Conservation (phyloP, 129 eudicot species). For the Gnaphalium uliginosum region DNA sequence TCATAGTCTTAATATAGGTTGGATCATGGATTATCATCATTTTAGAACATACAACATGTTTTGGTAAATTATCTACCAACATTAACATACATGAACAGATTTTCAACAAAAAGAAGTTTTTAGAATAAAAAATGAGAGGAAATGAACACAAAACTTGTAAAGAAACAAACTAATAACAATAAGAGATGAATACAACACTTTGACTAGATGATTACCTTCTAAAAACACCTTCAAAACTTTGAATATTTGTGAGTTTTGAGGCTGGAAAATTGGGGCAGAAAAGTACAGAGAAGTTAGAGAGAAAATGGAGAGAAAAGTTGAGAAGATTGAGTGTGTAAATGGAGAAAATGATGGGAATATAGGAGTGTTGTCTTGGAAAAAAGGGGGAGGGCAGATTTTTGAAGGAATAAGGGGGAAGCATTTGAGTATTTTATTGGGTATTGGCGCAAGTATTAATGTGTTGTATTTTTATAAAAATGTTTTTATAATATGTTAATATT, state of each 20-base stretch:
- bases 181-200: neutral
- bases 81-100: neutral
- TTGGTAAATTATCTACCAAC: neutral
- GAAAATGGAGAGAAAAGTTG: neutral
- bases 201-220: neutral
- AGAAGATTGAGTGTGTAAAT: neutral
- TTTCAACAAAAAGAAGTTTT: neutral
- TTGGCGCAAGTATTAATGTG: too few species aligned
- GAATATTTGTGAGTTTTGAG: neutral
- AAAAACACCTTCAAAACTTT: neutral
- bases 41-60: neutral
- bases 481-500: too few species aligned
- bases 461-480: too few species aligned
- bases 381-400: too few species aligned
- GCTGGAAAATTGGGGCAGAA: neutral
- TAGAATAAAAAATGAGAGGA: neutral
- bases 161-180: neutral
- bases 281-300: neutral
- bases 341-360: neutral
- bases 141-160: neutral
- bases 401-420: too few species aligned
- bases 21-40: neutral
- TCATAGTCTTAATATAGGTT: neutral
- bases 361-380: too few species aligned
- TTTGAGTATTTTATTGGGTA: too few species aligned